Base-by-base conservation (phyloP, 2,329 filamentous ascomycete genomes). In the Macrophomina pseudophaseolina region DNA sequence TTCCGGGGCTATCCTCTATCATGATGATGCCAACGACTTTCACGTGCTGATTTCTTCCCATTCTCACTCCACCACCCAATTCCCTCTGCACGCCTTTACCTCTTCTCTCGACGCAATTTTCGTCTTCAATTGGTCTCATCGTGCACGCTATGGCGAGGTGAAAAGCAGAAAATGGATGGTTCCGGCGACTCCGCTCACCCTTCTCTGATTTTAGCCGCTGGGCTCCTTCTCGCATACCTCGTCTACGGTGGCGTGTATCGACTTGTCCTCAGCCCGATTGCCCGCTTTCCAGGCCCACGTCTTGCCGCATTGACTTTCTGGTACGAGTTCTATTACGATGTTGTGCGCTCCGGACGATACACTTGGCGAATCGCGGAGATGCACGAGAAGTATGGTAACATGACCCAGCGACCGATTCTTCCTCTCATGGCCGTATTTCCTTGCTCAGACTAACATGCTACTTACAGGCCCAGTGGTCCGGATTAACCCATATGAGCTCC, bases 401-500 rank as follows among this genome's bases (percentile, higher is more conserved):
- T 18, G n/a, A 8, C 33, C 42, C 42, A 52, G n/a, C 35, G 6
- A 12, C 53, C 28, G 23, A 8, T 7, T 28, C 0, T 28, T 16
- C 42, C 35, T 16, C 12, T 9, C 4, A 11, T 23, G 28, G 3
- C 42, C 14, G 7, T 42, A 8, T 28, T 28, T 42, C 18, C 32
- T 23, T 11, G 32, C 5, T 14, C 18, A 16, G 30, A 18, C 38
- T 33, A 28, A 44, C 32, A 23, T 14, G 5, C 40, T 46, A 33
- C 51, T 14, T 2, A 28, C 53, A 72, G 72, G 72, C n/a, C 72
- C 71, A 4, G 70, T 73, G 33, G 59, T 73, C 30, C 67, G 72
- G 6, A 73, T 73, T 30, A 70, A 69, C 46, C 72, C 72, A 14
- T 53, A 66, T 23, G 71, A 73, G 46, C 59, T 73, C 3, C 72